These are phyloP conservation scores for Cylindrodendrum hubeiense DNA, from an alignment of 2,329 filamentous ascomycete species.

Conservation along the genomic window DNA sequence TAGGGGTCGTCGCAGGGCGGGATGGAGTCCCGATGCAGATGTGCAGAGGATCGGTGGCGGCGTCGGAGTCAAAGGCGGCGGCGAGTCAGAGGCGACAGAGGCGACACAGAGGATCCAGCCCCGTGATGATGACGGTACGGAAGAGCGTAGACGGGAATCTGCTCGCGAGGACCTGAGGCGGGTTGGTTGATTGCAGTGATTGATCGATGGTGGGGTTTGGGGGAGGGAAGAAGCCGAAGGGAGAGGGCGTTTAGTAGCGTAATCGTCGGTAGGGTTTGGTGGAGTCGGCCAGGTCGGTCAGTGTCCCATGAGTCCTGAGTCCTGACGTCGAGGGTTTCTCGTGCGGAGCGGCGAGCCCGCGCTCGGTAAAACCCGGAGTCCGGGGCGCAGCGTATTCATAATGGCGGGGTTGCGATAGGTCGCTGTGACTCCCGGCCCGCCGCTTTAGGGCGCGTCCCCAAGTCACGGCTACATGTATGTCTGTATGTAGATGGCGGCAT, in stretches of 20 bases:
- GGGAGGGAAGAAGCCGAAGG: conserved; percentile 13
- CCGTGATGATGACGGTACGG: conserved; percentile 1
- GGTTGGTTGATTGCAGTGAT: background rate
- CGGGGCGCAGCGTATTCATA: conserved; percentile 38
- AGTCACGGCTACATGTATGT: background rate
- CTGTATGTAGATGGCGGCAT: no score
- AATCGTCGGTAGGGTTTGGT: conserved; percentile 10
- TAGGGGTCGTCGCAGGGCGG: background rate
- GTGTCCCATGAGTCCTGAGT: background rate
- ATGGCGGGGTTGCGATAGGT: conserved; percentile 53
- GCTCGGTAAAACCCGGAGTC: conserved; percentile 43
- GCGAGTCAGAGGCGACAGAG: background rate
- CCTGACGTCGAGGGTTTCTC: conserved; percentile 41
- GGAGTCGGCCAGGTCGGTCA: conserved; percentile 4
- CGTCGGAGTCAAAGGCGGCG: background rate
- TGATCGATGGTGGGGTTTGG: conserved; percentile 16
- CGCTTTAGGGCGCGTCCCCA: conserved; percentile 28
- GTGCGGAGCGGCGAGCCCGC: conserved; percentile 23
- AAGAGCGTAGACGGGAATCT: background rate
- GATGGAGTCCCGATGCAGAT: conserved; percentile 5
- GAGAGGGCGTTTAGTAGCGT: conserved; percentile 18
- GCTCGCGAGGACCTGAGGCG: background rate
- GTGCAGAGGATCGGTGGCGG: background rate
- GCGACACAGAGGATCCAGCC: conserved; percentile 23
- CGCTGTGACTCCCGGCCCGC: conserved; percentile 14